A percentile compares a stretch with the other conserved stretches of the same genome.
These are phyloP conservation scores for Cladophialophora exuberans DNA, from an alignment of 2,329 filamentous ascomycete genomes.

Conservation along the genomic window DNA sequence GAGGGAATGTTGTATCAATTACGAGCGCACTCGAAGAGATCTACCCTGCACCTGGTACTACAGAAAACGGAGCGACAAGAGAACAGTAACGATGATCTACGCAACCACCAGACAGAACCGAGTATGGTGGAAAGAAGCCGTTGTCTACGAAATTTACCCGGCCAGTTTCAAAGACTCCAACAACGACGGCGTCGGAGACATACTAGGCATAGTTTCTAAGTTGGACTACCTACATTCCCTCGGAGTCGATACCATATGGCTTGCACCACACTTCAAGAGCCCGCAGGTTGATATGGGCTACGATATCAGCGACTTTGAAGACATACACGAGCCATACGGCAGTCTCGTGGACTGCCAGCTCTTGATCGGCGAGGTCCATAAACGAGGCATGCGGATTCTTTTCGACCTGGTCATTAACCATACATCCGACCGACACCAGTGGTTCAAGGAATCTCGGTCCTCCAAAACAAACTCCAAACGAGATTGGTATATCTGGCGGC, in stretches of 20 bases:
- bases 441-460: constrained; percentile 67
- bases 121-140: constrained; percentile 64
- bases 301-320: constrained; percentile 68
- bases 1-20: too few relatives aligned
- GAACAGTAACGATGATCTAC: too few relatives aligned
- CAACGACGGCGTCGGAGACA: constrained; percentile 63
- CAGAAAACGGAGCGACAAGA: too few relatives aligned
- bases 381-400: constrained; percentile 67
- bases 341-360: constrained; percentile 63
- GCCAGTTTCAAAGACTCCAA: constrained; percentile 63
- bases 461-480: constrained; percentile 62
- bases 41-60: too few relatives aligned
- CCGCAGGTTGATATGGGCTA: constrained; percentile 73
- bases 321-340: constrained; percentile 64
- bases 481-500: constrained; percentile 64
- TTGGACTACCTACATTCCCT: constrained; percentile 64
- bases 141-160: constrained; percentile 65
- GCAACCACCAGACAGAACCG: too few relatives aligned
- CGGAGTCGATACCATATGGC: constrained; percentile 68
- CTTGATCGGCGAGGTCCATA: constrained; percentile 60
- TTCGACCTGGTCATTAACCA: constrained; percentile 76
- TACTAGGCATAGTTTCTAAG: constrained; percentile 66
- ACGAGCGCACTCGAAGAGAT: too few relatives aligned
- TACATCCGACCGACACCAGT: constrained; percentile 68
- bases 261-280: constrained; percentile 67